These are phyloP conservation scores for Prunus mume DNA, from an alignment of 306 rosid genomes.

Conservation along the genomic window DNA sequence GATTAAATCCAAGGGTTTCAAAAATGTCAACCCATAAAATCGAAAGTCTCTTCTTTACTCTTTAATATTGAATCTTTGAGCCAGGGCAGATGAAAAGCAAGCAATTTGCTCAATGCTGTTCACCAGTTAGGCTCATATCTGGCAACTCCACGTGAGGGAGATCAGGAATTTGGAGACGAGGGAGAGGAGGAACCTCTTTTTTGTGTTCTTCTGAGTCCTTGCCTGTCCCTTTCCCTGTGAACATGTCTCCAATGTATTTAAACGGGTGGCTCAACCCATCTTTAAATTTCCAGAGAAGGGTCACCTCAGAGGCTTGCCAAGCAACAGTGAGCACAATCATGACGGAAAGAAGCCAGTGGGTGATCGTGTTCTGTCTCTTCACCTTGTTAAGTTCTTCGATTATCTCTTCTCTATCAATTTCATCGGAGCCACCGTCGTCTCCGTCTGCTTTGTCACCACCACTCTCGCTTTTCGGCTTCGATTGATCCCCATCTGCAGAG, in stretches of 20 bases:
- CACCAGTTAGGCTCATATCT: conserved; percentile 12
- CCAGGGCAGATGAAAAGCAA: background rate
- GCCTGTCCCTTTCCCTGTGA: conserved; percentile 36
- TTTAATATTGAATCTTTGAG: background rate
- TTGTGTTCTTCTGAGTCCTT: conserved; percentile 21
- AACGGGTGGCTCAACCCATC: conserved; percentile 61
- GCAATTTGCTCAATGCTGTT: conserved; percentile 7
- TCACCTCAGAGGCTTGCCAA: conserved; percentile 81
- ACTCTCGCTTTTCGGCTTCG: conserved; percentile 2
- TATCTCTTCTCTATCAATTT: conserved; percentile 40
- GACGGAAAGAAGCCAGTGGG: conserved; percentile 82
- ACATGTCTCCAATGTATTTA: conserved; percentile 37
- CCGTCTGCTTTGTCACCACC: conserved; percentile 5
- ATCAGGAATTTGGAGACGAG: conserved; percentile 40
- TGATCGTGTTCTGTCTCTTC: conserved; percentile 64
- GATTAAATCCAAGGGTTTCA: no score
- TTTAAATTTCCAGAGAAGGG: conserved; percentile 52
- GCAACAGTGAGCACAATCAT: conserved; percentile 66
- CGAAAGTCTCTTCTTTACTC: background rate
- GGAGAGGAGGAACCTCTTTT: conserved; percentile 24
- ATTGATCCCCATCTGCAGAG: background rate
- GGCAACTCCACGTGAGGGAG: conserved; percentile 34
- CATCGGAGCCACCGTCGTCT: conserved; percentile 9
- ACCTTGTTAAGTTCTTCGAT: conserved; percentile 60
- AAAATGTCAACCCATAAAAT: no score